Evolutionary conservation across 1,139 yeast species (phyloP).

Genomic region (Hansenula sp.): DNA sequence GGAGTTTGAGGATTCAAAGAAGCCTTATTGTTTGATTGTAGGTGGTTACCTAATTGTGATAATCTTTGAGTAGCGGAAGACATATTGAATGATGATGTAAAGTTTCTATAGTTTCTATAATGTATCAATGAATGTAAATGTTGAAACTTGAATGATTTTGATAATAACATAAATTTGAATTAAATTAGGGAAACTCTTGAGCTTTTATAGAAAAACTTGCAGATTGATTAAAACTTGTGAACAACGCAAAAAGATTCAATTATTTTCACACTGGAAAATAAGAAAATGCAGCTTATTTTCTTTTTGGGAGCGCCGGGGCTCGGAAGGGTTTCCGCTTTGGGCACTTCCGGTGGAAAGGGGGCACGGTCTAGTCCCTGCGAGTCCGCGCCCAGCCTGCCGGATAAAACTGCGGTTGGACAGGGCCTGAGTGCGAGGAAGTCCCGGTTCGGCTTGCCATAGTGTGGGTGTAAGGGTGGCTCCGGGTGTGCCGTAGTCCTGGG

Average conservation of each 20-base stretch:
- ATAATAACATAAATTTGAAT: too few relatives aligned
- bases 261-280: too few relatives aligned
- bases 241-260: too few relatives aligned
- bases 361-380: too few relatives aligned
- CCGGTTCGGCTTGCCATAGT: too few relatives aligned
- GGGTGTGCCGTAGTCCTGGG: neutral
- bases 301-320: neutral
- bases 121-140: too few relatives aligned
- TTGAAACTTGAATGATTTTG: too few relatives aligned
- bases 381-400: neutral
- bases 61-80: constrained; percentile 24
- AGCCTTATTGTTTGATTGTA: constrained; percentile 3
- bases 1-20: constrained; percentile 32
- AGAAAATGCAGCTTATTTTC: too few relatives aligned
- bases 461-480: neutral
- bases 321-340: neutral
- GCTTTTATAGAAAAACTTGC: too few relatives aligned
- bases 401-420: neutral
- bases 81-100: neutral
- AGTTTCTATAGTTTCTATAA: too few relatives aligned
- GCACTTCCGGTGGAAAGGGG: neutral
- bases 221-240: too few relatives aligned
- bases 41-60: constrained; percentile 12
- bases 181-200: too few relatives aligned
- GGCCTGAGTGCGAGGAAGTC: neutral